Evolutionary conservation across 2,329 filamentous ascomycete species (phyloP).

Genomic region (Colletotrichum plurivorum): DNA sequence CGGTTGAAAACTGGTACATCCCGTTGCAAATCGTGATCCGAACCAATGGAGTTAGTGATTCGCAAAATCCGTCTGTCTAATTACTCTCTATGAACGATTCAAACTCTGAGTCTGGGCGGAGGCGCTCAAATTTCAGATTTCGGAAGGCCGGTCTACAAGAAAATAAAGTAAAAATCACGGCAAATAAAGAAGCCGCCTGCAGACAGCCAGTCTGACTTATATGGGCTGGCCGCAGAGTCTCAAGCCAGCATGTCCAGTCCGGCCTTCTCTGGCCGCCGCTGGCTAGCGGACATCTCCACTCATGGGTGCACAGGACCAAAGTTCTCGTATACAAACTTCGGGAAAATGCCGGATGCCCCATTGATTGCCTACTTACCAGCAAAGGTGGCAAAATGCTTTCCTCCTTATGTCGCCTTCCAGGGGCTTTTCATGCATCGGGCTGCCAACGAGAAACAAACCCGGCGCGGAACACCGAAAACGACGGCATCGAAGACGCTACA

Average conservation of each 20-base stretch:
- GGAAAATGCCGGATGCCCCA: neutral
- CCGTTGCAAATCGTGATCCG: neutral
- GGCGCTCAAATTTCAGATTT: too few species aligned
- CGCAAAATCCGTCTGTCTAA: conserved; percentile 3
- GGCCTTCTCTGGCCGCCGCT: neutral
- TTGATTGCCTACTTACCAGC: conserved; percentile 2
- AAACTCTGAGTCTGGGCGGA: too few species aligned
- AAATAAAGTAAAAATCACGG: neutral
- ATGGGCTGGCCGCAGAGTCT: neutral
- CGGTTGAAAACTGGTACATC: neutral
- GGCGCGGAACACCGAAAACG: too few species aligned
- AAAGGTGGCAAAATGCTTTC: neutral
- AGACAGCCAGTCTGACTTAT: too few species aligned
- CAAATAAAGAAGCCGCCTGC: neutral
- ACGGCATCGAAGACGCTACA: too few species aligned
- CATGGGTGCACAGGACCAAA: neutral
- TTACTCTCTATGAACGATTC: conserved; percentile 1
- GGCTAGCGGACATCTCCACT: conserved; percentile 13
- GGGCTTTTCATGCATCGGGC: too few species aligned
- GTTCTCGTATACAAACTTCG: neutral
- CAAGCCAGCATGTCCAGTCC: neutral
- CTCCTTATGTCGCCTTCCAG: too few species aligned
- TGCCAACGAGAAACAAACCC: too few species aligned
- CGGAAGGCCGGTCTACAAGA: too few species aligned
- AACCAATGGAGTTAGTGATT: conserved; percentile 2